A percentile compares a stretch with the other conserved stretches of the same genome.
These are phyloP conservation scores for Jatropha podagrica DNA, from an alignment of 441 rosid species.

Conservation along the genomic window DNA sequence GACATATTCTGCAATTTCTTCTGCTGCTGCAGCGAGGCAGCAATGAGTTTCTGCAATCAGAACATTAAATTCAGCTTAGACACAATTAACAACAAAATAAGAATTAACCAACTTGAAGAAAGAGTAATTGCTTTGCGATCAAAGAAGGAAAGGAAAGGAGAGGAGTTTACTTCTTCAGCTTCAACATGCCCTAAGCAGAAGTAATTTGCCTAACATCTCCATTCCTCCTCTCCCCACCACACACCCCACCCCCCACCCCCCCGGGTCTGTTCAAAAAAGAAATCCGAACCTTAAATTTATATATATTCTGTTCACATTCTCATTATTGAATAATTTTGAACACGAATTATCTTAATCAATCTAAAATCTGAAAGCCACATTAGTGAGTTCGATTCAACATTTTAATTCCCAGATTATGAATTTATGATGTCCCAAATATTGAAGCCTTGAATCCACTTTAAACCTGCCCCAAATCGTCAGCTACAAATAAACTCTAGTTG, in stretches of 20 bases:
- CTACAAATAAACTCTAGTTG: background rate
- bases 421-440: background rate
- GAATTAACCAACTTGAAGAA: background rate
- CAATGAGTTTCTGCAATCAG: constrained; percentile 67
- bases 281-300: too few species aligned
- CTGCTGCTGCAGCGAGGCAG: constrained; percentile 68
- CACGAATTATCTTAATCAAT: too few species aligned
- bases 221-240: too few species aligned
- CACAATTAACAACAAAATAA: background rate
- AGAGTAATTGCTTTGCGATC: background rate
- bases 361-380: background rate
- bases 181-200: background rate
- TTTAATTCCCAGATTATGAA: background rate
- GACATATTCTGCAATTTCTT: constrained; percentile 69
- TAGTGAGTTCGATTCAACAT: background rate
- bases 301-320: too few species aligned
- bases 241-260: too few species aligned
- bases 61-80: background rate
- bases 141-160: background rate
- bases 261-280: too few species aligned
- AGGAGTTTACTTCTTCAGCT: background rate
- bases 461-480: background rate
- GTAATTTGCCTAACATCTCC: too few species aligned
- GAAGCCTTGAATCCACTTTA: background rate
- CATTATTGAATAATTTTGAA: too few species aligned